Base-by-base conservation (phyloP, 768 basidiomycete species). In the Podaxis rugospora region DNA sequence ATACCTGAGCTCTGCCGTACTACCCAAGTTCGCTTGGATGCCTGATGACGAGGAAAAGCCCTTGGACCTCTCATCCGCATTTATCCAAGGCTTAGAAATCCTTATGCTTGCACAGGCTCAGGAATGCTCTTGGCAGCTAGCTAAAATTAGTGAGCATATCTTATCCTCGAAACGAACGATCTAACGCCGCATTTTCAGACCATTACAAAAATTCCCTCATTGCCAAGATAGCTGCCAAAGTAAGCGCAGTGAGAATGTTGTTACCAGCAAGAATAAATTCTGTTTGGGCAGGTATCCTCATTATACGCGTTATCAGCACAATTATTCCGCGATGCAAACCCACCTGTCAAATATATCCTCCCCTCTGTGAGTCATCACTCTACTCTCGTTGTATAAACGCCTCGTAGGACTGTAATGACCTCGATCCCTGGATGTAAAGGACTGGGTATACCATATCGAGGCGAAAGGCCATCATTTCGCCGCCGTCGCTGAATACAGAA, bases 61-160 rank as follows among this genome's bases (percentile, higher is more conserved):
- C 0, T 65, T 78, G 14, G 96, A 98, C 70, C 79, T 97, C 27
- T 81, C 87, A 0, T 73, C 75, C 25, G 68, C 82, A 0, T 87
- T 89, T 65, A 67, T 92, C 23, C 78, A 76, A 51, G 79, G 84
- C 27, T 69, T 97, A 46, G 85, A 92, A 68, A 83, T 74, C 64
- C 80, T 98, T 58, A 89, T 93, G 85, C 80, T 95, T 4, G 94
- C 94, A 0, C 93, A 98, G 72, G 95, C 95, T 1, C 96, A 98
- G 66, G 97, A 99, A 75, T 96, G 93, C 69, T 93, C 87, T 44
- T 98, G 95, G 95, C 95, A 96, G 70, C 83, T 89, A 65, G 95
- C 95, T 14, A 88, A 89, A 68, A 74, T 92, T 61, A 91, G 94
- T 93, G 66, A 66, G 80, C 63, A 37, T 59, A 52, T 57, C 27